Percentiles rank a stretch among this genome's conserved stretches.
Conservation (phyloP, 2,329 filamentous ascomycete genomes). For the Aspergillus ustus region DNA sequence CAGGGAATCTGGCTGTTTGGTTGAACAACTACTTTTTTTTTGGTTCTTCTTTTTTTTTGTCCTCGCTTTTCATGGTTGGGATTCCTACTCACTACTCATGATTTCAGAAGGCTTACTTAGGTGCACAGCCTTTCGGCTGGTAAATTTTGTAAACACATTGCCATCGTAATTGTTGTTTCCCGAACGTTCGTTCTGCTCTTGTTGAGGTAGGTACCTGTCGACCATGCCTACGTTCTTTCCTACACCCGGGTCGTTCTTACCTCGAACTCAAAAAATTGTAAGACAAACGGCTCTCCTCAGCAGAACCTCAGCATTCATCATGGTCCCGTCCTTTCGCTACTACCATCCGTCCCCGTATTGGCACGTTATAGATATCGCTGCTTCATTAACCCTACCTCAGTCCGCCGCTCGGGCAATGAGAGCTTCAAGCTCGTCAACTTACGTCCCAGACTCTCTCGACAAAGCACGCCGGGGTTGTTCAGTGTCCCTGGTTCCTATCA, state of each 20-base stretch:
- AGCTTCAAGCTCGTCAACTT: not conserved
- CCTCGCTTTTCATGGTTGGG: not conserved
- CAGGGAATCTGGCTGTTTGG: constrained; percentile 42
- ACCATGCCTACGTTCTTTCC: not conserved
- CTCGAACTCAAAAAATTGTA: not conserved
- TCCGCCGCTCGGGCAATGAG: not conserved
- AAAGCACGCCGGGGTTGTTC: not conserved
- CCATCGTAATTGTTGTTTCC: no score
- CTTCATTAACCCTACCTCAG: not conserved
- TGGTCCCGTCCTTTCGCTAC: not conserved
- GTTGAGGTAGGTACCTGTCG: not conserved
- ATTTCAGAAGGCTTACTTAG: no score
- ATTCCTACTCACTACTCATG: no score
- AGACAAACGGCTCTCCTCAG: not conserved
- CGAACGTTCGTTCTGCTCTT: not conserved
- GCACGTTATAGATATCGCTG: constrained; percentile 8
- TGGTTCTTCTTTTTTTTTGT: constrained; percentile 23
- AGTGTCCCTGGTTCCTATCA: not conserved
- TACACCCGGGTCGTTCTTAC: constrained; percentile 1
- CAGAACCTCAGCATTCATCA: not conserved
- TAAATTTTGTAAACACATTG: no score
- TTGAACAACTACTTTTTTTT: constrained; percentile 41
- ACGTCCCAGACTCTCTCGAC: not conserved
- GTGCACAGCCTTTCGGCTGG: no score
- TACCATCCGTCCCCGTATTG: not conserved